phyloP scores from a whole-genome alignment of 2,329 filamentous ascomycete species.

The Aspergillus caelatus region DNA sequence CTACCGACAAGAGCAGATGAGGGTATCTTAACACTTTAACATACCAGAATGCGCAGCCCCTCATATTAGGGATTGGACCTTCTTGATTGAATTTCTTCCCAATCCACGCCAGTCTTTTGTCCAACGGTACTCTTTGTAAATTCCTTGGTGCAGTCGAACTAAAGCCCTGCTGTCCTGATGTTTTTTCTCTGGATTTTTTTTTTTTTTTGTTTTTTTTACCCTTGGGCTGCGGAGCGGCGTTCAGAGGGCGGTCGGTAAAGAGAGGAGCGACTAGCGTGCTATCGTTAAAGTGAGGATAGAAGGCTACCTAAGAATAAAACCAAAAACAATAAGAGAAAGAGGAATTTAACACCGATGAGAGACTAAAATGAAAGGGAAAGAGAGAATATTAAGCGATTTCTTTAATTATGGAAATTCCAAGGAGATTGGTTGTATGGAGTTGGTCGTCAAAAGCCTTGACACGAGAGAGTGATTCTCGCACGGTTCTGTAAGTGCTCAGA shows the following conservation, averaged over 20 bases:
- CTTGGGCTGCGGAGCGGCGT: slow-evolving; percentile 1
- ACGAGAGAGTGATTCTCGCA: slow-evolving; percentile 21
- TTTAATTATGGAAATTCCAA: slow-evolving; percentile 6
- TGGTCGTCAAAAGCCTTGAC: slow-evolving; percentile 10
- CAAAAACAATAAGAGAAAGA: not conserved
- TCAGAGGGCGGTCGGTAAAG: slow-evolving; percentile 20
- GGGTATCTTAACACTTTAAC: slow-evolving; percentile 19
- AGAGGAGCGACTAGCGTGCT: slow-evolving; percentile 12
- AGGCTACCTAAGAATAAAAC: slow-evolving; percentile 11
- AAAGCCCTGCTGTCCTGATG: not conserved
- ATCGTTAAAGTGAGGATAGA: slow-evolving; percentile 3
- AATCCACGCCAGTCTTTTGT: slow-evolving; percentile 5
- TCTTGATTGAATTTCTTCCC: slow-evolving; percentile 10
- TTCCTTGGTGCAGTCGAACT: slow-evolving; percentile 5
- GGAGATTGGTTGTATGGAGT: slow-evolving; percentile 10
- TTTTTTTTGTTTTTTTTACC: not conserved
- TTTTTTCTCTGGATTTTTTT: slow-evolving; percentile 2
- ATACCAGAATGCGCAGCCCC: slow-evolving; percentile 26
- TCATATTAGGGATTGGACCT: slow-evolving; percentile 22
- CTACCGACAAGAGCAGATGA: not conserved
- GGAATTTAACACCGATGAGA: not conserved
- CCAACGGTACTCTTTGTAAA: not conserved
- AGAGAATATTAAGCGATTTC: not conserved
- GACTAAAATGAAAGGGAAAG: not conserved
- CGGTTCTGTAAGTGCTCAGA: slow-evolving; percentile 25